Conservation (phyloP, 2,329 filamentous ascomycete species). For the Aureobasidium pullulans region DNA sequence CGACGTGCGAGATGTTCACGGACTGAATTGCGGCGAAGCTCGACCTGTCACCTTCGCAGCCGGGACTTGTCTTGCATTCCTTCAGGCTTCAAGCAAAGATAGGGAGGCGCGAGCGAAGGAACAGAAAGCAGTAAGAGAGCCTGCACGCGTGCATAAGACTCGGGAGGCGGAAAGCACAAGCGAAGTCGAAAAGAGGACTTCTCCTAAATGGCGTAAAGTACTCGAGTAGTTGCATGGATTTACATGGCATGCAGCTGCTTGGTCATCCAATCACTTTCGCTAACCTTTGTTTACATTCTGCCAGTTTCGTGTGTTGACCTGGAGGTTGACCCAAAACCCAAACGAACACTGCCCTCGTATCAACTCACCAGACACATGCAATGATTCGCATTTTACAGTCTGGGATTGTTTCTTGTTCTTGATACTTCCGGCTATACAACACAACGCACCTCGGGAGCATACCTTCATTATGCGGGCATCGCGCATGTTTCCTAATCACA, state of each 20-base stretch:
- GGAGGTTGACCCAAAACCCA: too few species aligned
- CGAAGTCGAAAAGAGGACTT: background rate
- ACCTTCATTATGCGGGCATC: background rate
- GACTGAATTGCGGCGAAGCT: background rate
- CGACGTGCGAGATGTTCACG: background rate
- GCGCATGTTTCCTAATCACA: background rate
- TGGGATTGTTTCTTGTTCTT: background rate
- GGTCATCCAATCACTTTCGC: background rate
- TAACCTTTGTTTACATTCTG: constrained; percentile 6
- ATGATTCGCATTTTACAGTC: background rate
- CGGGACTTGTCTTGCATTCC: background rate
- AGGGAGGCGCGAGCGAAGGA: constrained; percentile 2
- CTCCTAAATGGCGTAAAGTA: background rate
- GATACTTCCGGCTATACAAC: background rate
- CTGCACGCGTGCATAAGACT: constrained; percentile 3
- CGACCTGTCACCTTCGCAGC: background rate
- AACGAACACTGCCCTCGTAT: too few species aligned
- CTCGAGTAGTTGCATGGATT: background rate
- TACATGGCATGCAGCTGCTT: background rate
- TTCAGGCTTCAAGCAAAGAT: background rate
- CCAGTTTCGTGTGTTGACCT: background rate
- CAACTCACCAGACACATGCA: background rate
- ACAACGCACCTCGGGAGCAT: background rate
- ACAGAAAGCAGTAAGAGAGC: constrained; percentile 3
- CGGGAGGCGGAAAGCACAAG: constrained; percentile 6